Evolutionary conservation across 2,329 filamentous ascomycete species (phyloP), one percentile per base, ranked within the genome.

Genomic region (Colletotrichum limetticola): DNA sequence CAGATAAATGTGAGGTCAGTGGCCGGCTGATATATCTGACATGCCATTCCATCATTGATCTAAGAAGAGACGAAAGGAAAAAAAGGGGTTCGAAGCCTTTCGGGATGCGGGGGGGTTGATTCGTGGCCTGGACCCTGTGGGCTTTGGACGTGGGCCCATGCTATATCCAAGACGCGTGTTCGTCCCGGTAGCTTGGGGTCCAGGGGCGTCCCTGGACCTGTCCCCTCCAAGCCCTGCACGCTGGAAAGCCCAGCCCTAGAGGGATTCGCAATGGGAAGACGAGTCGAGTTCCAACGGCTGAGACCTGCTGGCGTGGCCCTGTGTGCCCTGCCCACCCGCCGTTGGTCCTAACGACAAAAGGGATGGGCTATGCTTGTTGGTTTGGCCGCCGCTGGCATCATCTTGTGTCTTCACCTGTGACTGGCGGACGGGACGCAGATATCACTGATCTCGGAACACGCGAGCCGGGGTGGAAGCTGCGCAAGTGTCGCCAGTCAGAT

Each of bases 111-210:
- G 70, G 66, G 32, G 35, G 46, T 49, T 22, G 46, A 32, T 60
- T 26, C 24, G 8, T 16, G 52, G 52, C 19, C 52, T 68, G 28
- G 65, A 37, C 24, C 57, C 16, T 59, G 55, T 22, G 3, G 19
- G 42, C 42, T 49, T 49, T 49, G 19, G 55, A 11, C 32, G 46
- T 57, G 66, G 66, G 60, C 16, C 70, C 12, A 55, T 55, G 70
- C 66, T 72, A 57, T 69, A 61, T 72, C 26, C 56, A 70, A 72
- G 56, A 72, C 70, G 60, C 66, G 55, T 70, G 26, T 60, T 61
- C 19, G 59, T 69, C 60, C 70, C 66, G 60, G 70, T 67, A 56
- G 24, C 55, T 55, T 35, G 60, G 70, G 32, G 37, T 58, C 22
- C 30, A 32, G 19, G 35, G 8, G 66, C n/a, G 9, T 56, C 53